Percentiles rank a stretch among this genome's conserved stretches.
These are phyloP conservation scores for Clavispora carvajalis DNA, from an alignment of 805 yeast species.

Conservation along the genomic window DNA sequence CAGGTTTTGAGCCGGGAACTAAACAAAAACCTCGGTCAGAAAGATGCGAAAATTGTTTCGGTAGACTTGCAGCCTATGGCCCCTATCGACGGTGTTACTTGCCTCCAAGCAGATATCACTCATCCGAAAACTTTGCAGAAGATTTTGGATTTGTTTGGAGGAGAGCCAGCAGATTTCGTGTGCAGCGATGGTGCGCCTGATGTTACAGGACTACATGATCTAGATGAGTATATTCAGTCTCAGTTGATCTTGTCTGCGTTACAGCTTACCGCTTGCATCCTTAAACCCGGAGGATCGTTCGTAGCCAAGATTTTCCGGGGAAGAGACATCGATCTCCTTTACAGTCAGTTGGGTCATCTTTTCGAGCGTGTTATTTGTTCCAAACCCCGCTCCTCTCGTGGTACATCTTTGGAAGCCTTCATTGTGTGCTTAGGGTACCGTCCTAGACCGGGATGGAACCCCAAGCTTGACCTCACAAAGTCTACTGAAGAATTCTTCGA, in stretches of 20 bases:
- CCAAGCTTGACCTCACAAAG: constrained; percentile 47
- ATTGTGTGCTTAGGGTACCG: constrained; percentile 85
- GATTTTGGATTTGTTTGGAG: constrained; percentile 79
- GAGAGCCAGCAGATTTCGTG: constrained; percentile 90
- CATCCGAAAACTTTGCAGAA: constrained; percentile 82
- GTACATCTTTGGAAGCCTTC: constrained; percentile 90
- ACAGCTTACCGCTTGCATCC: constrained; percentile 82
- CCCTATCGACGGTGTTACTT: constrained; percentile 86
- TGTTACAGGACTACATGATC: constrained; percentile 94
- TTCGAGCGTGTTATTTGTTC: constrained; percentile 91
- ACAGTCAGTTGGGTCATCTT: constrained; percentile 83
- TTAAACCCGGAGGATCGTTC: constrained; percentile 86
- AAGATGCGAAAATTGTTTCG: constrained; percentile 72
- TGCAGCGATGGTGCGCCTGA: constrained; percentile 99
- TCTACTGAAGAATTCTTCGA: constrained; percentile 84
- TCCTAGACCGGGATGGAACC: constrained; percentile 83
- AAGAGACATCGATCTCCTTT: constrained; percentile 87
- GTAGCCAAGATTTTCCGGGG: constrained; percentile 97
- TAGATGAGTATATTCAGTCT: constrained; percentile 96
- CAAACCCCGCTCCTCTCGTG: constrained; percentile 92
- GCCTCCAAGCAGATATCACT: constrained; percentile 94
- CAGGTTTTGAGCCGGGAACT: constrained; percentile 81
- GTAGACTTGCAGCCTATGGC: constrained; percentile 98
- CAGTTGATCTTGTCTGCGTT: constrained; percentile 88
- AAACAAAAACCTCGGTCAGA: constrained; percentile 21